Percentiles rank a stretch among this genome's conserved stretches.
Conservation (phyloP, 257 asterid species). For the Scutellaria barbata region DNA sequence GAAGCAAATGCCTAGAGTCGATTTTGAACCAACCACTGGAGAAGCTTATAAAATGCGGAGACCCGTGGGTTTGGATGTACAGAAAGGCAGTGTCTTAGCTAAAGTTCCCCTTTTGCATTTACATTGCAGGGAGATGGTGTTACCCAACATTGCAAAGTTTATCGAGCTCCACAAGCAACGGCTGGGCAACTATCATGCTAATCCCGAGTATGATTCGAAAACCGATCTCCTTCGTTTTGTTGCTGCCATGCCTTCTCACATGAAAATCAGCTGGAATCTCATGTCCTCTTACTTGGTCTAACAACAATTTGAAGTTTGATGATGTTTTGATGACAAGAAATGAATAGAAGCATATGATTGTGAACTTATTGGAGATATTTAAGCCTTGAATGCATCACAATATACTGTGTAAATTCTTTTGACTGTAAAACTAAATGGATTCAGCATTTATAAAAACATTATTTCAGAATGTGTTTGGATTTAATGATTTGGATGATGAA, state of each 20-base stretch:
- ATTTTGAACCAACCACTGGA: slow-evolving; percentile 73
- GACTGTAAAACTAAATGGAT: neutral
- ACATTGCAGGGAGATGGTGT: slow-evolving; percentile 86
- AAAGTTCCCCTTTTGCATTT: slow-evolving; percentile 89
- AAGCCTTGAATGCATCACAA: neutral
- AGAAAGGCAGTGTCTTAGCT: slow-evolving; percentile 88
- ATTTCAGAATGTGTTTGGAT: neutral
- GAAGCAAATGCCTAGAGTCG: slow-evolving; percentile 94
- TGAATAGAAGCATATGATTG: neutral
- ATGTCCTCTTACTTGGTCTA: slow-evolving; percentile 67
- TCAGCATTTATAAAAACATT: neutral
- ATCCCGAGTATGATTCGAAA: slow-evolving; percentile 43
- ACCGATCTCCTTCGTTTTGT: slow-evolving; percentile 75
- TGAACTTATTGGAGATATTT: neutral
- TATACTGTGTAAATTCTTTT: slow-evolving; percentile 2
- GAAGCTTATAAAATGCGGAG: slow-evolving; percentile 71
- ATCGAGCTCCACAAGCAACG: slow-evolving; percentile 49
- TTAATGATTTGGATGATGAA: neutral
- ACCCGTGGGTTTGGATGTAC: slow-evolving; percentile 89
- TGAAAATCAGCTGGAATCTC: slow-evolving; percentile 96
- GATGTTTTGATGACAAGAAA: neutral
- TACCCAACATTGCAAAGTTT: slow-evolving; percentile 81
- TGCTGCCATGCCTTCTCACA: slow-evolving; percentile 89
- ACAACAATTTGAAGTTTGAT: neutral
- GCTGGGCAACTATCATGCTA: neutral